These are phyloP conservation scores for Cutaneotrichosporon cyanovorans DNA, from an alignment of 1,284 basidiomycete genomes.

Conservation along the genomic window DNA sequence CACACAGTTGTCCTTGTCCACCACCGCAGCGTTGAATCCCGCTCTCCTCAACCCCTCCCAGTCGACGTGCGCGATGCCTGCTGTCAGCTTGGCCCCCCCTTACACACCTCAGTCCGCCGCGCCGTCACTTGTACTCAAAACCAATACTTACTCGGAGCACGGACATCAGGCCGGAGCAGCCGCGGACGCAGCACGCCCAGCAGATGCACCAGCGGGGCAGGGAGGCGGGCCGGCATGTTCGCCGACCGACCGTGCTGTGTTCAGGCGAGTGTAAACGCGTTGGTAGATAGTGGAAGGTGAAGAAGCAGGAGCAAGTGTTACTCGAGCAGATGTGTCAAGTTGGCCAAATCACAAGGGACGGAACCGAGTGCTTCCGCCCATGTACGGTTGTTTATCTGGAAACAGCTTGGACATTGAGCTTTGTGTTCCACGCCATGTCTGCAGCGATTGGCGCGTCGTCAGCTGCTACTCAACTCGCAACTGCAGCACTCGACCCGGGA, in stretches of 20 bases:
- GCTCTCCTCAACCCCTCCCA: constrained; percentile 66
- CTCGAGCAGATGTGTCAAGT: too few species aligned
- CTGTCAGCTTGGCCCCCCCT: too few species aligned
- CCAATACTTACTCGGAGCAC: constrained; percentile 58
- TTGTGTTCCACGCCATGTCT: too few species aligned
- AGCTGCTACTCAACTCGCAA: not conserved
- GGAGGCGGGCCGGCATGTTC: constrained; percentile 45
- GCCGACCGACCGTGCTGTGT: not conserved
- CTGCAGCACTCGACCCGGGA: not conserved
- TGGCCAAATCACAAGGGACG: too few species aligned
- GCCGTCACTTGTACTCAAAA: too few species aligned
- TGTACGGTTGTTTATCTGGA: too few species aligned
- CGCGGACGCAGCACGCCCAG: constrained; percentile 66
- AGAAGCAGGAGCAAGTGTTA: too few species aligned
- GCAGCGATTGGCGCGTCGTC: too few species aligned
- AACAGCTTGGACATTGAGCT: too few species aligned
- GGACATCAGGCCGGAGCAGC: constrained; percentile 62
- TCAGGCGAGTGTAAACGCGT: too few species aligned
- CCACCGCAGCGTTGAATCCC: constrained; percentile 79
- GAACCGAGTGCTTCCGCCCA: too few species aligned
- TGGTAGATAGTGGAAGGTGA: too few species aligned
- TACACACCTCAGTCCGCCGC: not conserved
- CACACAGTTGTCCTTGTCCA: constrained; percentile 97
- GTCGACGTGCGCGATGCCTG: constrained; percentile 82
- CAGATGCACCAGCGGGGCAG: constrained; percentile 67